Evolutionary conservation across 2,329 filamentous ascomycete genomes (phyloP).

Genomic region (Penicillium sp.): DNA sequence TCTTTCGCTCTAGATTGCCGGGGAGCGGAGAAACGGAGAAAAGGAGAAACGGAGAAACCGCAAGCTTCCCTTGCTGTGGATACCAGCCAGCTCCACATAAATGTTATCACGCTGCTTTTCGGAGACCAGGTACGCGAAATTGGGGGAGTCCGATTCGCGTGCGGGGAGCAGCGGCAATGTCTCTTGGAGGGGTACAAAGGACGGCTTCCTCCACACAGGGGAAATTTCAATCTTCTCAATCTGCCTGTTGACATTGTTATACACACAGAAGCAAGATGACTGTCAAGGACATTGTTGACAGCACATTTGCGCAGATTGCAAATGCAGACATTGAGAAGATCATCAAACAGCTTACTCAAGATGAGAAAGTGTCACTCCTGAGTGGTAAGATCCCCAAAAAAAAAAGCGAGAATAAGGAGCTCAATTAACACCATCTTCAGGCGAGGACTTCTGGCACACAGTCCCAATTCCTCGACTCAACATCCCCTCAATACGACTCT

Average conservation of each 20-base stretch:
- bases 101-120: no score
- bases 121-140: no score
- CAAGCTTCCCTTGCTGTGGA: no score
- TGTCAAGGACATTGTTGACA: not conserved
- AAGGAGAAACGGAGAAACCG: constrained; percentile 1
- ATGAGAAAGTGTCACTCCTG: constrained; percentile 6
- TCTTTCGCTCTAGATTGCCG: not conserved
- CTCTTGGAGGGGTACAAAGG: no score
- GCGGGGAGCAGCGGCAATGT: no score
- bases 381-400: not conserved
- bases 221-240: no score
- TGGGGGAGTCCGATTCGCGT: no score
- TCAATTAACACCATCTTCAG: not conserved
- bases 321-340: constrained; percentile 4
- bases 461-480: constrained; percentile 62
- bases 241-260: no score
- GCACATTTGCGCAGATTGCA: not conserved
- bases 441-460: constrained; percentile 66
- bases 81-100: no score
- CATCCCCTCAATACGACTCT: constrained; percentile 64
- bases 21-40: constrained; percentile 10
- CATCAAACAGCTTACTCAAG: constrained; percentile 8
- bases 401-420: no score
- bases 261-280: not conserved
- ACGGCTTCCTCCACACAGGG: no score